Conservation (phyloP, 768 basidiomycete species). For the Amanita brunnescens region DNA sequence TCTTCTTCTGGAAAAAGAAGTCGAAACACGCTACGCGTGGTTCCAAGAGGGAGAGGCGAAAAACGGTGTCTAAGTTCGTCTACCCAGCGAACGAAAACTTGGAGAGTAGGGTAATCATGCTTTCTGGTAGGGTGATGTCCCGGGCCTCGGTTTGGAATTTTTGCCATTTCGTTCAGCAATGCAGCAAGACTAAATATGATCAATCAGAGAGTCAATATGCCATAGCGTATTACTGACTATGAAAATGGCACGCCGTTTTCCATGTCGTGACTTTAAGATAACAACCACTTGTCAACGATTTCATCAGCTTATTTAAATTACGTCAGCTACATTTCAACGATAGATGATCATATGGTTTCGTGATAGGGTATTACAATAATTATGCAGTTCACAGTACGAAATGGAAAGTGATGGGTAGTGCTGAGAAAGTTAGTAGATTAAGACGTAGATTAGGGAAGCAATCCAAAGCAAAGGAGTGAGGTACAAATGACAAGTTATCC, state of each 20-base stretch:
- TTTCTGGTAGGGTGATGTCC: constrained; percentile 13
- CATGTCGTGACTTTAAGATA: neutral
- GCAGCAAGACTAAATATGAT: constrained; percentile 35
- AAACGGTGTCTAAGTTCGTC: constrained; percentile 30
- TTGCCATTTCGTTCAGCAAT: constrained; percentile 37
- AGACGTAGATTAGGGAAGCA: constrained; percentile 2
- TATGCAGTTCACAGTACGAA: constrained; percentile 1
- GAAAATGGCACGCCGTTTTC: constrained; percentile 18
- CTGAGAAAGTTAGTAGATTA: constrained; percentile 3
- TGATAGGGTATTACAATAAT: constrained; percentile 6
- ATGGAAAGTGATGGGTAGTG: neutral
- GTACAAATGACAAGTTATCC: neutral
- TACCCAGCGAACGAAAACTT: constrained; percentile 38
- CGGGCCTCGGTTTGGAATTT: constrained; percentile 23
- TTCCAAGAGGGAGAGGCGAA: constrained; percentile 41
- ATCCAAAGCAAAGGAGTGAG: neutral
- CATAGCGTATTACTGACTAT: constrained; percentile 14
- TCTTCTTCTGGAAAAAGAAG: constrained; percentile 86
- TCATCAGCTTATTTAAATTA: too few relatives aligned
- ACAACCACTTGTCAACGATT: too few relatives aligned
- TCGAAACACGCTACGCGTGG: constrained; percentile 54
- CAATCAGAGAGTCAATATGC: neutral
- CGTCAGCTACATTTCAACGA: neutral
- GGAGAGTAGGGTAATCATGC: constrained; percentile 27
- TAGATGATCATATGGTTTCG: neutral